These are phyloP conservation scores for Cyathus striatus DNA, from an alignment of 768 basidiomycete species.

Conservation along the genomic window DNA sequence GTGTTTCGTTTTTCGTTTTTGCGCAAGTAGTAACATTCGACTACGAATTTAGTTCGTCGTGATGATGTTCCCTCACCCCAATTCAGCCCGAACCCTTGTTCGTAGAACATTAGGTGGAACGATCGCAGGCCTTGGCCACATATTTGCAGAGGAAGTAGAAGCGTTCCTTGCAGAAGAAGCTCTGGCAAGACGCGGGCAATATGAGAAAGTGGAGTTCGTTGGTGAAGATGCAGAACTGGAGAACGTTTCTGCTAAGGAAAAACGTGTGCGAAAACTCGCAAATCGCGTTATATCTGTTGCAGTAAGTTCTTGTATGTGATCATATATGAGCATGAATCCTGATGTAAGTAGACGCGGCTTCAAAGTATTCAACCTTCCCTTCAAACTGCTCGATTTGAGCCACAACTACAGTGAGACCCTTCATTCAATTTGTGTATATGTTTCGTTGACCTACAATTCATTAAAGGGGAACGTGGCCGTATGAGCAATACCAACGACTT, in stretches of 20 bases:
- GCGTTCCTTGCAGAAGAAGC: conserved; percentile 39
- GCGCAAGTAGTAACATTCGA: not conserved
- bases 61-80: conserved; percentile 42
- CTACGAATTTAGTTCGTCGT: conserved; percentile 28
- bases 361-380: conserved; percentile 31
- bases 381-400: conserved; percentile 33
- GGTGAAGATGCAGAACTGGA: conserved; percentile 10
- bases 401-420: conserved; percentile 31
- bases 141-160: conserved; percentile 36
- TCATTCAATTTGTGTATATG: not conserved
- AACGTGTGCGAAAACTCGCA: conserved; percentile 28
- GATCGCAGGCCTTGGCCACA: conserved; percentile 25
- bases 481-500: conserved; percentile 27
- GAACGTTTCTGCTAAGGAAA: conserved; percentile 30
- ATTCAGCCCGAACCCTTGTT: conserved; percentile 35
- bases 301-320: conserved; percentile 14
- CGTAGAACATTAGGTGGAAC: conserved; percentile 34
- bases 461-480: conserved; percentile 35
- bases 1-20: conserved; percentile 10
- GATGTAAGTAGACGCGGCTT: conserved; percentile 25
- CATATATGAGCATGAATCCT: not conserved
- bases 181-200: conserved; percentile 21
- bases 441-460: not conserved
- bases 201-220: conserved; percentile 21
- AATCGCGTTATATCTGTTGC: conserved; percentile 27